phyloP scores from a whole-genome alignment of 441 rosid genomes.

The Cnidoscolus chayamansa region DNA sequence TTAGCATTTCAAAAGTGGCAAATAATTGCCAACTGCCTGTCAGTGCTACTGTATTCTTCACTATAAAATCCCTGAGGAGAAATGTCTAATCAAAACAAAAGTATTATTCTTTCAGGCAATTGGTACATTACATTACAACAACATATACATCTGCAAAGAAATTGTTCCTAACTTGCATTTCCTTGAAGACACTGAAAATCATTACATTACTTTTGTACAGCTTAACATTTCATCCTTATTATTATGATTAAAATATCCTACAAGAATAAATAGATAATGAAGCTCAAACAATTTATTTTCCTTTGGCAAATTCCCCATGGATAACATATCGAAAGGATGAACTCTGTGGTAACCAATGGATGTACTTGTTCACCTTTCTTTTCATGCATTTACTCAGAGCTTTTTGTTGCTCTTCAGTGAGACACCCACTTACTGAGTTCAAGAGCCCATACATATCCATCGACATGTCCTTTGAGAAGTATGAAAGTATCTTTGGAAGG shows the following conservation, averaged over 20 bases:
- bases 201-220: not conserved
- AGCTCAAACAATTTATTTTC: slow-evolving; percentile 23
- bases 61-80: too few species aligned
- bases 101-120: too few species aligned
- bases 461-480: slow-evolving; percentile 66
- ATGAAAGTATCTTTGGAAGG: slow-evolving; percentile 51
- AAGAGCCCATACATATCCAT: slow-evolving; percentile 38
- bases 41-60: too few species aligned
- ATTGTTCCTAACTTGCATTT: not conserved
- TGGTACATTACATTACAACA: not conserved
- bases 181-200: not conserved
- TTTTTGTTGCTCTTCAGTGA: slow-evolving; percentile 45
- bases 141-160: not conserved
- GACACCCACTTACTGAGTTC: slow-evolving; percentile 36
- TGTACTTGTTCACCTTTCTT: slow-evolving; percentile 43
- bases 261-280: not conserved
- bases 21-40: too few species aligned
- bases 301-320: slow-evolving; percentile 41
- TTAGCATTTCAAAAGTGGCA: too few species aligned
- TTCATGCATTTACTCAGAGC: slow-evolving; percentile 40
- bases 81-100: too few species aligned
- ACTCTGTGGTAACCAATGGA: slow-evolving; percentile 59
- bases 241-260: not conserved
- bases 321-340: slow-evolving; percentile 61
- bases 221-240: slow-evolving; percentile 3